Conservation (phyloP, 2,329 filamentous ascomycete genomes). For the Paracamarosporium sp. region DNA sequence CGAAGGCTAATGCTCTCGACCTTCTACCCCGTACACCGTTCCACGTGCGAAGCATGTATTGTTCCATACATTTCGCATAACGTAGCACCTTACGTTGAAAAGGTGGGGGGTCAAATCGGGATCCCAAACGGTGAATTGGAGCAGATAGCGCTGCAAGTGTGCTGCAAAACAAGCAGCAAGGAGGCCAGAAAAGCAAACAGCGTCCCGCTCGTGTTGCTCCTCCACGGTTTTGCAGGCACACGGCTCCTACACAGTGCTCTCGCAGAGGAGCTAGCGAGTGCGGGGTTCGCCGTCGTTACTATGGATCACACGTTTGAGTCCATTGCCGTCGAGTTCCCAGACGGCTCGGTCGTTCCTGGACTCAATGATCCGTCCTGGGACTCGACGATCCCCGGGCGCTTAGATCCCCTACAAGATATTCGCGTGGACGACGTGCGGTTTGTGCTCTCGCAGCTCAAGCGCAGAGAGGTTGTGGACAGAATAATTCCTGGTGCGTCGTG, state of each 20-base stretch:
- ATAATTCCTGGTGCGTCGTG: constrained; percentile 11
- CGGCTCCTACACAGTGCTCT: constrained; percentile 50
- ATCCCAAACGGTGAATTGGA: constrained; percentile 13
- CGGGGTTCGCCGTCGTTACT: constrained; percentile 54
- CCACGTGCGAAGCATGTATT: constrained; percentile 13
- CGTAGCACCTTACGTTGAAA: constrained; percentile 12
- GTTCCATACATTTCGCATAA: constrained; percentile 15
- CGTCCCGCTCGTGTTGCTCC: constrained; percentile 19
- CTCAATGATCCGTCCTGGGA: constrained; percentile 5
- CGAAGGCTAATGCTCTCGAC: constrained; percentile 22
- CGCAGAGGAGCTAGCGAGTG: constrained; percentile 52
- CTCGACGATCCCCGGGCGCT: constrained; percentile 3
- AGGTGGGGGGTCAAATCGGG: background rate
- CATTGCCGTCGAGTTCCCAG: constrained; percentile 53
- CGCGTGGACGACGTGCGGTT: constrained; percentile 18
- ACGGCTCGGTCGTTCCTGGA: constrained; percentile 31
- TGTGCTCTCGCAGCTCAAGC: constrained; percentile 18
- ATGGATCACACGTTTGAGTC: constrained; percentile 58
- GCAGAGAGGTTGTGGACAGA: constrained; percentile 7
- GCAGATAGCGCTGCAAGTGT: constrained; percentile 10
- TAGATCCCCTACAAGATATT: constrained; percentile 1
- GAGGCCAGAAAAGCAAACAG: background rate
- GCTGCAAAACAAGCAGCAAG: constrained; percentile 1
- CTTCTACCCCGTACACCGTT: constrained; percentile 18
- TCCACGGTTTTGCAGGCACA: constrained; percentile 50